Evolutionary conservation across 345 rosid species (phyloP).

Genomic region (Conringia planisiliqua): DNA sequence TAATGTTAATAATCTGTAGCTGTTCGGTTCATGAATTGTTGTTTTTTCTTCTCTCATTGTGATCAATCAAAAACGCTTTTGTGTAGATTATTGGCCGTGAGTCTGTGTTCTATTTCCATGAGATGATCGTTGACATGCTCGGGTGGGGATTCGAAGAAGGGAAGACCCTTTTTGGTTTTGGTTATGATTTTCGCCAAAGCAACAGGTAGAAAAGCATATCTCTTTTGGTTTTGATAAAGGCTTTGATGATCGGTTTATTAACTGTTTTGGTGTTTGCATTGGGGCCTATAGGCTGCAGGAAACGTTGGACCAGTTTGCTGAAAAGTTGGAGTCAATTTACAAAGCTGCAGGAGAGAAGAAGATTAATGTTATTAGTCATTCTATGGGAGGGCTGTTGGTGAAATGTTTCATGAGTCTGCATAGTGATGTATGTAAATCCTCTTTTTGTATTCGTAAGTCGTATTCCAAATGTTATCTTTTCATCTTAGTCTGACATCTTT

Average conservation of each 20-base stretch:
- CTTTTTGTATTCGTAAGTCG: neutral
- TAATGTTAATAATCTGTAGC: neutral
- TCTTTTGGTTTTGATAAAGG: neutral
- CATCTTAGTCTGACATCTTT: constrained; percentile 2
- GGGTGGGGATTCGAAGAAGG: constrained; percentile 97
- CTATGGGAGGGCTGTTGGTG: constrained; percentile 94
- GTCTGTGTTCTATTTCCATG: constrained; percentile 80
- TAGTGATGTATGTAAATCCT: constrained; percentile 51
- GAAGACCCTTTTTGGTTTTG: constrained; percentile 89
- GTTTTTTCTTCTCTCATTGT: neutral
- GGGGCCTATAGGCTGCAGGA: constrained; percentile 57
- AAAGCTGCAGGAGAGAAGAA: constrained; percentile 85
- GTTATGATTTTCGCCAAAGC: constrained; percentile 97
- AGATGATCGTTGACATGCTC: constrained; percentile 90
- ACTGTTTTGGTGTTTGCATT: constrained; percentile 7
- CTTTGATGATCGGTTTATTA: constrained; percentile 8
- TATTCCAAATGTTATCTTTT: neutral
- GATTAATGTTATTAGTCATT: constrained; percentile 83
- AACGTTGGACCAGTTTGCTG: constrained; percentile 63
- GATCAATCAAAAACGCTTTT: neutral
- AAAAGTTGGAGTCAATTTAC: constrained; percentile 61
- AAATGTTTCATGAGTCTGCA: constrained; percentile 92
- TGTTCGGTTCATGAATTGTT: neutral
- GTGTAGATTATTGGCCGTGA: constrained; percentile 82
- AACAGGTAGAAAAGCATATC: constrained; percentile 51